Conservation (phyloP, 192 early-diverging fungal genomes). For the Mortierella alpina region DNA sequence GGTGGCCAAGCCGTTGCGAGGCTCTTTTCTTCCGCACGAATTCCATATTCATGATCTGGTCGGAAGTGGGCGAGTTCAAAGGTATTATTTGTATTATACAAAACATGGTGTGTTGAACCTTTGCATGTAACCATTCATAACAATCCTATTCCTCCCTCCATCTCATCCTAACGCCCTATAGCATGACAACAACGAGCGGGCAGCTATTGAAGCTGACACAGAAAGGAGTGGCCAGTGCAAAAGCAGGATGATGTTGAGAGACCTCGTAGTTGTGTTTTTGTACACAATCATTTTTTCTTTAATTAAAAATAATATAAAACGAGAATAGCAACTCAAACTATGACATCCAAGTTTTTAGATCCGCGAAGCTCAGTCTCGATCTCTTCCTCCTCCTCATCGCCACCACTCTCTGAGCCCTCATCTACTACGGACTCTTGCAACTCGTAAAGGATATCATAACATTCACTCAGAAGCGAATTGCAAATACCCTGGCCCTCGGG, state of each 20-base stretch:
- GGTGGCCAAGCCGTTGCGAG: constrained; percentile 47
- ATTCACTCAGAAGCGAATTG: constrained; percentile 86
- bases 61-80: constrained; percentile 62
- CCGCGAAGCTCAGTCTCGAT: constrained; percentile 23
- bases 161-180: background rate
- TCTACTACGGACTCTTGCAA: constrained; percentile 69
- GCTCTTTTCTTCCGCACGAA: constrained; percentile 52
- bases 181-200: constrained; percentile 55
- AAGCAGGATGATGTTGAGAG: constrained; percentile 6
- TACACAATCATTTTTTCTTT: background rate
- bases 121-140: background rate
- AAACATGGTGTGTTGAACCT: background rate
- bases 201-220: constrained; percentile 57
- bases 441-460: constrained; percentile 87
- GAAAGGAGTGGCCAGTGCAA: constrained; percentile 54
- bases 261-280: background rate
- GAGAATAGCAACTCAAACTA: constrained; percentile 18
- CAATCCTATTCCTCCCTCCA: background rate
- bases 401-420: constrained; percentile 24
- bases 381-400: constrained; percentile 6
- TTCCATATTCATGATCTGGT: constrained; percentile 62
- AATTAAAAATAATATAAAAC: constrained; percentile 1
- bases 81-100: constrained; percentile 33
- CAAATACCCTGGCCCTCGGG: constrained; percentile 91
- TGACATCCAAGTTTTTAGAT: constrained; percentile 43